Evolutionary conservation across 371 early-diverging fungal genomes (phyloP).

Genomic region (Rhizopus arrhizus): DNA sequence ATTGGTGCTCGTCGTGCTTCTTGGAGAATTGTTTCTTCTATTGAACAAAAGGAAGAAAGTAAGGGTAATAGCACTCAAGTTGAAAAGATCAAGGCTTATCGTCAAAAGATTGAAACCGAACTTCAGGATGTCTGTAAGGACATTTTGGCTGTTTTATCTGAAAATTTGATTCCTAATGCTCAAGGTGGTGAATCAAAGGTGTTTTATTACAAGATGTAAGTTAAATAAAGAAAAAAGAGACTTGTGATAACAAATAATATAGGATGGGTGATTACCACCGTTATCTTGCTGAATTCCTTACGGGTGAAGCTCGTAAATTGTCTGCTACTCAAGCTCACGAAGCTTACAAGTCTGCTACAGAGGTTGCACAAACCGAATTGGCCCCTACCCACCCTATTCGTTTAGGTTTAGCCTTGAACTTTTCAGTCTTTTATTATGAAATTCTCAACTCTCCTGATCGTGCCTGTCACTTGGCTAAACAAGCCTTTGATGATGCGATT

Average conservation of each 20-base stretch:
- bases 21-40: constrained; percentile 98
- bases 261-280: constrained; percentile 99
- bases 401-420: constrained; percentile 99
- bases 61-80: constrained; percentile 87
- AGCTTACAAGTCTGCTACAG: constrained; percentile 96
- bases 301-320: constrained; percentile 83
- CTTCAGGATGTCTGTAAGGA: constrained; percentile 94
- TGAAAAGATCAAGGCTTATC: constrained; percentile 88
- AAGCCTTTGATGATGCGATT: constrained; percentile 99
- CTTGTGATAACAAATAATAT: constrained; percentile 3
- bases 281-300: constrained; percentile 98
- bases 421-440: constrained; percentile 99
- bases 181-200: constrained; percentile 94
- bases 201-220: constrained; percentile 98
- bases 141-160: constrained; percentile 89
- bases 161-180: constrained; percentile 84
- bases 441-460: constrained; percentile 98
- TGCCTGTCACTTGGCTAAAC: constrained; percentile 98
- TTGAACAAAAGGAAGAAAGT: constrained; percentile 96
- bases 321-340: constrained; percentile 88
- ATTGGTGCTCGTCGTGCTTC: constrained; percentile 98
- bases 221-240: constrained; percentile 8
- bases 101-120: constrained; percentile 91
- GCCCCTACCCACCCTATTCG: constrained; percentile 98
- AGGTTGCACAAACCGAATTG: constrained; percentile 90